Percentiles rank a stretch among this genome's conserved stretches.
These are phyloP conservation scores for Protostelium mycophagum DNA, from an alignment of 78 protist species.

Conservation along the genomic window DNA sequence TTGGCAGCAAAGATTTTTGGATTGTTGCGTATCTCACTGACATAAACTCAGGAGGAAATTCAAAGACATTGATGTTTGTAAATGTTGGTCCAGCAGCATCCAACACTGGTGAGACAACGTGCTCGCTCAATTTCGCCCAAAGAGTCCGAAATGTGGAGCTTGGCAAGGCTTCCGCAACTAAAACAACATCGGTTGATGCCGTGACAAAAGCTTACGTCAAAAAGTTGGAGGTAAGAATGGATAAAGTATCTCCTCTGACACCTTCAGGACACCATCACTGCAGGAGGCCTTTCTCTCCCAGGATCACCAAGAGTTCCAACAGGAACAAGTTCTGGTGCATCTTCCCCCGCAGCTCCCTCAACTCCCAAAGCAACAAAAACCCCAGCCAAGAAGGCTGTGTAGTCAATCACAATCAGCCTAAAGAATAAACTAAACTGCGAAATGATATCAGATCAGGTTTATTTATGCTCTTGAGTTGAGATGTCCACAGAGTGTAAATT, in stretches of 20 bases:
- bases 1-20: no score
- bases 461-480: no score
- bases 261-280: background rate
- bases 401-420: no score
- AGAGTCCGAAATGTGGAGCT: conserved; percentile 9
- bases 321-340: background rate
- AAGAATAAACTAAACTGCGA: no score
- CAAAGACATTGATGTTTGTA: conserved; percentile 50
- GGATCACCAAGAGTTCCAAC: background rate
- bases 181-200: background rate
- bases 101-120: background rate
- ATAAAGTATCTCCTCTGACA: background rate
- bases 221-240: background rate
- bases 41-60: background rate
- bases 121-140: conserved; percentile 23
- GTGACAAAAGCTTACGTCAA: background rate
- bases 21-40: no score
- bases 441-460: no score
- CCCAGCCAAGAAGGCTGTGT: no score
- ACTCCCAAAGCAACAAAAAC: background rate
- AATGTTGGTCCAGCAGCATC: conserved; percentile 9
- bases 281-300: background rate
- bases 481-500: no score
- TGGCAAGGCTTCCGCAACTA: background rate
- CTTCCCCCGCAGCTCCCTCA: background rate